Base-by-base conservation (phyloP, 495 filamentous ascomycete genomes). In the Talaromyces thailandensis region DNA sequence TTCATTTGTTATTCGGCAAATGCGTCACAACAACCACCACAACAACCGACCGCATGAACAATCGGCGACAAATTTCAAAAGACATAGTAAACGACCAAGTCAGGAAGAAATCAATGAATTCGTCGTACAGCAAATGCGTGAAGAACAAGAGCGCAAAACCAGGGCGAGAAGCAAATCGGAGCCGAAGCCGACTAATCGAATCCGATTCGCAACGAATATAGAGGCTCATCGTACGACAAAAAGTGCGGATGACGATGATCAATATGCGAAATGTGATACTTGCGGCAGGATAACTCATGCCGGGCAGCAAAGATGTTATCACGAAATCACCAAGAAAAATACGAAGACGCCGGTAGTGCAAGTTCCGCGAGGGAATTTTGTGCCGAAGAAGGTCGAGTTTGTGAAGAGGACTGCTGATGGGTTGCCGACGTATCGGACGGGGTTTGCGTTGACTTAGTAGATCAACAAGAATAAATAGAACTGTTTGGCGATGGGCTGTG, bases 61-160 rank as follows among this genome's bases (percentile, higher is more conserved):
- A 23, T 28, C 28, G 4, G 7, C 32, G 37, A 18, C 24, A 37
- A 35, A 28, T 62, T 18, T 60, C 31, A 28, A 57, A 48, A 63
- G 68, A 2, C 68, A 73, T 53, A 37, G 26, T 26, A 73, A 71
- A 53, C 62, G 61, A 12, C 70, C 70, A 0, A 73, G 70, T 56
- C 70, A 73, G 56, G 70, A 71, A 48, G 67, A 73, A 58, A 73
- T 73, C 60, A 73, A 73, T 60, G 67, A 70, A 40, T 73, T 68
- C 43, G 70, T 73, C 12, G 63, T 73, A 5, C 65, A 65, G 5
- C 68, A 73, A 57, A 73, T 73, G 71, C 68, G 65, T 12, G 65
- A 63, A 31, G 69, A 73, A 45, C 58, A 70, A 29, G 68, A 69
- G 50, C 56, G 61, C 21, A 66, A 64, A 9, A 67, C 63, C 23